Evolutionary conservation across 345 rosid genomes (phyloP).

Genomic region (Populus davidiana): DNA sequence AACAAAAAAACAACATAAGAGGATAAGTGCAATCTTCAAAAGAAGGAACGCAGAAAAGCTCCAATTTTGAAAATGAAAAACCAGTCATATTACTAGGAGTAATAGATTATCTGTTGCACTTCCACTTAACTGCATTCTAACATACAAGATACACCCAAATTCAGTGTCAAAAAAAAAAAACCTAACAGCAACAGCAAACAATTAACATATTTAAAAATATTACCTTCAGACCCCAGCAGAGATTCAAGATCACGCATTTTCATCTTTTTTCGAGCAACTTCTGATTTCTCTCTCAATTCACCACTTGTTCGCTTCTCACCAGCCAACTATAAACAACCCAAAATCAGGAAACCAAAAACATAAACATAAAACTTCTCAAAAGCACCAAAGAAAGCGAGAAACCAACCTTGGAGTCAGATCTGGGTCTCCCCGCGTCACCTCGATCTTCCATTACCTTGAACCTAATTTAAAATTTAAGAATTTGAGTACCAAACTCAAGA

Average conservation of each 20-base stretch:
- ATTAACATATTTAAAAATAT: neutral
- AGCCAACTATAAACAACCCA: slow-evolving; percentile 5
- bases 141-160: neutral
- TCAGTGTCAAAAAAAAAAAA: neutral
- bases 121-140: neutral
- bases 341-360: neutral
- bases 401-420: slow-evolving; percentile 16
- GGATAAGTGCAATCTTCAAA: neutral
- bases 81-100: neutral
- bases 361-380: neutral
- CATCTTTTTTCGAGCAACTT: slow-evolving; percentile 19
- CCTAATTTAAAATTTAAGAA: neutral
- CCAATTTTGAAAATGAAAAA: neutral
- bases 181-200: neutral
- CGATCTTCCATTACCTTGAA: slow-evolving; percentile 10
- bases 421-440: neutral
- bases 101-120: neutral
- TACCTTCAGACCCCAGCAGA: slow-evolving; percentile 32
- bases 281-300: slow-evolving; percentile 15
- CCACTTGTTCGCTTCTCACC: slow-evolving; percentile 20
- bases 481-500: neutral
- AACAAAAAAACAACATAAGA: neutral
- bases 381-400: neutral
- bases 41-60: neutral
- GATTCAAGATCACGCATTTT: slow-evolving; percentile 36